Conservation (phyloP, 1,284 basidiomycete species). For the Mycosarcoma mackinlayi region DNA sequence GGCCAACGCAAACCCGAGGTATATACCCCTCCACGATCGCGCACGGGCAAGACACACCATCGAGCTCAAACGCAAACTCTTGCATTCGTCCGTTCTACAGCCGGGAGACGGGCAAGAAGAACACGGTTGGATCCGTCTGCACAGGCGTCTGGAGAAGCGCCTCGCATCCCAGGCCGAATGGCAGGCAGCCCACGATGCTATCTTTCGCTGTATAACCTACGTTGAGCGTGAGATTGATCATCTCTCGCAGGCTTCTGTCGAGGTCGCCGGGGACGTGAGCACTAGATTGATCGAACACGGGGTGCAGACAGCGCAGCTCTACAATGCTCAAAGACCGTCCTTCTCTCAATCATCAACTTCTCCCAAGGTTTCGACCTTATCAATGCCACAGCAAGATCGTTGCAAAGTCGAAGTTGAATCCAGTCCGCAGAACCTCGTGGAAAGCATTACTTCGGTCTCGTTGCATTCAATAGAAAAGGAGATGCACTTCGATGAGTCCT, state of each 20-base stretch:
- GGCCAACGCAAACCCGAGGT: conserved; percentile 3
- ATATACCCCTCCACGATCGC: not conserved
- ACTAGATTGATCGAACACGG: conserved; percentile 10
- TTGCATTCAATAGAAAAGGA: conserved; percentile 21
- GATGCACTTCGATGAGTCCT: conserved; percentile 18
- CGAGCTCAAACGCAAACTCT: conserved; percentile 4
- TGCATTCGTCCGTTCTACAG: conserved; percentile 10
- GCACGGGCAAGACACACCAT: not conserved
- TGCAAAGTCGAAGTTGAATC: conserved; percentile 3
- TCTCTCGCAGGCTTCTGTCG: not conserved
- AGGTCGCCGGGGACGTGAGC: conserved; percentile 1
- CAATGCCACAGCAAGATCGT: not conserved
- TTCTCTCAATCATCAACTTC: not conserved
- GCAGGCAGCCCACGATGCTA: conserved; percentile 11
- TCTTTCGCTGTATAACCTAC: conserved; percentile 11
- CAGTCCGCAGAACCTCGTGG: not conserved
- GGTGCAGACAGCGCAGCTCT: conserved; percentile 8
- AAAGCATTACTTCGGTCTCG: conserved; percentile 14
- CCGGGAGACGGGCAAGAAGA: conserved; percentile 14
- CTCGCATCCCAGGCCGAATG: not conserved
- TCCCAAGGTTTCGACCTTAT: not conserved
- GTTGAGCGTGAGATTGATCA: conserved; percentile 5
- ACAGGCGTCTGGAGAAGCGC: conserved; percentile 8
- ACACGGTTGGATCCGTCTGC: conserved; percentile 18
- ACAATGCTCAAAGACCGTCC: not conserved